A percentile compares a stretch with the other conserved stretches of the same genome.
These are phyloP conservation scores for Leishmania arabica DNA, from an alignment of 208 protist genomes.

Conservation along the genomic window DNA sequence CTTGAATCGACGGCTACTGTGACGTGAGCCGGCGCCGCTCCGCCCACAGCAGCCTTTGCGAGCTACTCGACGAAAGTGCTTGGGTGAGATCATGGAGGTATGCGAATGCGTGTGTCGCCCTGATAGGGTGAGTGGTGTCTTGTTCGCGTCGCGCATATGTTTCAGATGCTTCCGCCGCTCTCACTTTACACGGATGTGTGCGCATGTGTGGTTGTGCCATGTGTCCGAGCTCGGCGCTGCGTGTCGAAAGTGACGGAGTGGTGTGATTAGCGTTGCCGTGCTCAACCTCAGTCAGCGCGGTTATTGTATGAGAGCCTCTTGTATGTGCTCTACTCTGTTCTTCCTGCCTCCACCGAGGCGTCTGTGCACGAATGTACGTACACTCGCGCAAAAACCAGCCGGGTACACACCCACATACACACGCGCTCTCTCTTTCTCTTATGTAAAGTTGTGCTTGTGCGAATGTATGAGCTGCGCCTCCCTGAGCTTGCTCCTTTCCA, in stretches of 20 bases:
- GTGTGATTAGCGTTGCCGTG: slow-evolving; percentile 7
- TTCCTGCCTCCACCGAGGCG: background rate
- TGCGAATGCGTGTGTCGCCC: background rate
- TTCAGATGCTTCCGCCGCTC: background rate
- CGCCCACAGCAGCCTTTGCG: no score
- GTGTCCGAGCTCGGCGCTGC: background rate
- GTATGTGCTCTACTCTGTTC: background rate
- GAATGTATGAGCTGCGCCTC: background rate
- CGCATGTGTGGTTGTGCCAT: background rate
- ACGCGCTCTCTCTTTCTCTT: background rate
- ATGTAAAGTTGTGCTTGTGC: background rate
- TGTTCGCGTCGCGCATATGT: background rate
- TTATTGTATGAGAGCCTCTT: background rate
- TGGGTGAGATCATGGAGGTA: background rate
- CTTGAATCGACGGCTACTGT: slow-evolving; percentile 5
- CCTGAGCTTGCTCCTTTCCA: background rate
- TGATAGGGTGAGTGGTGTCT: background rate
- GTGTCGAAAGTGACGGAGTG: background rate
- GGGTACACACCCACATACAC: background rate
- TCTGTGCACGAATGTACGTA: background rate
- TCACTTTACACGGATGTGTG: background rate
- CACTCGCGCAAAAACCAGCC: background rate
- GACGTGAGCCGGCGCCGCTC: background rate
- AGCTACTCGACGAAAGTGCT: background rate
- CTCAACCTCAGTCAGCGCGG: background rate